A percentile compares a stretch with the other conserved stretches of the same genome.
phyloP scores from a whole-genome alignment of 345 rosid genomes.

The Populus euphratica region DNA sequence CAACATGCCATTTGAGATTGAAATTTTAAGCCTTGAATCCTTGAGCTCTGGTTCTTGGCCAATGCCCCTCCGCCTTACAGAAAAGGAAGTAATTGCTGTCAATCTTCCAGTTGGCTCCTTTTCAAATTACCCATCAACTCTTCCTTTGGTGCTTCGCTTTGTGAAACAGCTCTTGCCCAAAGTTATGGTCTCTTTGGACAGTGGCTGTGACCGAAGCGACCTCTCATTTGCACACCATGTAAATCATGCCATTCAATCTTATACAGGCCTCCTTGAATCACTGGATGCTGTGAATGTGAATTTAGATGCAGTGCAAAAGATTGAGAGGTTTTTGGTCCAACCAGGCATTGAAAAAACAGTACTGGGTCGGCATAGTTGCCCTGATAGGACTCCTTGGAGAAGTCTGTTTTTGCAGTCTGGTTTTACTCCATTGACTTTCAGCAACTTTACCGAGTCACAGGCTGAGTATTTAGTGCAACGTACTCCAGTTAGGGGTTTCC shows the following conservation, averaged over 20 bases:
- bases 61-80: slow-evolving; percentile 22
- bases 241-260: slow-evolving; percentile 23
- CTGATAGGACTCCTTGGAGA: slow-evolving; percentile 20
- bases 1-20: slow-evolving; percentile 60
- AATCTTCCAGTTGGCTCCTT: slow-evolving; percentile 65
- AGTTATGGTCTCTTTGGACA: slow-evolving; percentile 26
- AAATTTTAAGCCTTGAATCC: slow-evolving; percentile 52
- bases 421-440: slow-evolving; percentile 21
- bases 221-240: slow-evolving; percentile 28
- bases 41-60: slow-evolving; percentile 52
- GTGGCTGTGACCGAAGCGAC: slow-evolving; percentile 24
- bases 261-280: slow-evolving; percentile 24
- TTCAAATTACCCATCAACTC: slow-evolving; percentile 46
- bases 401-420: slow-evolving; percentile 25
- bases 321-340: slow-evolving; percentile 25
- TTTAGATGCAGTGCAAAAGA: slow-evolving; percentile 19
- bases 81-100: slow-evolving; percentile 65
- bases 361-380: slow-evolving; percentile 15
- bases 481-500: slow-evolving; percentile 24
- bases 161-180: slow-evolving; percentile 27
- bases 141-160: slow-evolving; percentile 27
- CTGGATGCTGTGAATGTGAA: slow-evolving; percentile 30
- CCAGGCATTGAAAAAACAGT: slow-evolving; percentile 21
- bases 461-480: slow-evolving; percentile 30
- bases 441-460: slow-evolving; percentile 30